Conservation (phyloP, 2,329 filamentous ascomycete genomes). For the Calonectria pseudoturangicola region DNA sequence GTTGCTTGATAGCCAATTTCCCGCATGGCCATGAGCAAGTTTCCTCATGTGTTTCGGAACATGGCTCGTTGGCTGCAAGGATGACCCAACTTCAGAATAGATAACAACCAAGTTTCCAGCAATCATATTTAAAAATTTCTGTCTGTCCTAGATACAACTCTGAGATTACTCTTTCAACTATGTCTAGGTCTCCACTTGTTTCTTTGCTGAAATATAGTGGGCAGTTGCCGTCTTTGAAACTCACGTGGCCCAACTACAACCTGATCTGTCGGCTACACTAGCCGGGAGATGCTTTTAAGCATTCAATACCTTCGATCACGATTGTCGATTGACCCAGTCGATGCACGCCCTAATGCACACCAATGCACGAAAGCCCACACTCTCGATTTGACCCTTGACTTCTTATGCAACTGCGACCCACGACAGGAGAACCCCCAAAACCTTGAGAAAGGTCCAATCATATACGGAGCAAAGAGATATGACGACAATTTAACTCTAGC, state of each 20-base stretch:
- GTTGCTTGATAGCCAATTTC: constrained; percentile 36
- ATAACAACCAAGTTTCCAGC: constrained; percentile 1
- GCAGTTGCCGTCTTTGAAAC: background rate
- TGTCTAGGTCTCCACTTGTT: background rate
- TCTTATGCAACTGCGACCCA: background rate
- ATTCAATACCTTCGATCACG: too few species aligned
- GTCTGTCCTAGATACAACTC: too few species aligned
- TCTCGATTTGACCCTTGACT: background rate
- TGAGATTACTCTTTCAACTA: background rate
- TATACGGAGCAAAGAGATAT: background rate
- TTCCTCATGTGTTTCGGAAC: too few species aligned
- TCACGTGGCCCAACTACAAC: background rate
- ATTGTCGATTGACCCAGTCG: background rate
- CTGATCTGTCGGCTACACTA: background rate
- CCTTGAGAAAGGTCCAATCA: background rate
- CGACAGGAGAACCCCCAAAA: too few species aligned
- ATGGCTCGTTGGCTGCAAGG: too few species aligned
- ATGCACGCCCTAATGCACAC: background rate
- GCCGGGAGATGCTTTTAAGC: background rate
- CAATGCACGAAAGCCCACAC: background rate
- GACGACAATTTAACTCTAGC: too few species aligned
- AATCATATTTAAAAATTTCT: background rate
- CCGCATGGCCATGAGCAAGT: constrained; percentile 12
- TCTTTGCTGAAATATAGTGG: background rate
- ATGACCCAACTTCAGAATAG: background rate